Percentiles rank a stretch among this genome's conserved stretches.
phyloP scores from a whole-genome alignment of 495 filamentous ascomycete genomes.

The Ascobolus immersus region DNA sequence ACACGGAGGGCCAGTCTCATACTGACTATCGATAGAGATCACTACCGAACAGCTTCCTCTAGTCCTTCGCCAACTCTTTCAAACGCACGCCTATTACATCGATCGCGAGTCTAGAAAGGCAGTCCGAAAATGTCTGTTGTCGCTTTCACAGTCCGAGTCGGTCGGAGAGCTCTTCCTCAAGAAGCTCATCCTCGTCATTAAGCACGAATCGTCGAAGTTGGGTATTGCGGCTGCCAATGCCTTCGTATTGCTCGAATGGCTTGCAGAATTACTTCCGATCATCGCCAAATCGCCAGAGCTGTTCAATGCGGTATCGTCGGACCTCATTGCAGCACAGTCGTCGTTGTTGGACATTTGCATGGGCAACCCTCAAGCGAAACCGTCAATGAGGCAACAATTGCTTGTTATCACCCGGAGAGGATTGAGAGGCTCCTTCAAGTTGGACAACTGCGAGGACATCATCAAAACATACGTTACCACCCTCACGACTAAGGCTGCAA shows the following conservation, averaged over 20 bases:
- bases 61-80: conserved; percentile 47
- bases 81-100: conserved; percentile 63
- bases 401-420: conserved; percentile 47
- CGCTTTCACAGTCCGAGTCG: conserved; percentile 27
- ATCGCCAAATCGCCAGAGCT: conserved; percentile 7
- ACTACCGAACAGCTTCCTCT: conserved; percentile 9
- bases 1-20: neutral
- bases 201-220: conserved; percentile 41
- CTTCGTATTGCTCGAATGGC: conserved; percentile 82
- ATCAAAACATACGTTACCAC: conserved; percentile 36
- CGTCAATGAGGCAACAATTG: conserved; percentile 19
- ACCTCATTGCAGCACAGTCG: conserved; percentile 8
- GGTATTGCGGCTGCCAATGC: conserved; percentile 53
- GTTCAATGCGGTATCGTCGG: conserved; percentile 6
- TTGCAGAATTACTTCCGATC: conserved; percentile 6
- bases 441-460: conserved; percentile 28
- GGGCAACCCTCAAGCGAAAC: conserved; percentile 20
- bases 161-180: conserved; percentile 34
- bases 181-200: conserved; percentile 17
- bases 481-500: conserved; percentile 38
- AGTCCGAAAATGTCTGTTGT: conserved; percentile 46
- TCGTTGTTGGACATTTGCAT: conserved; percentile 44
- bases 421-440: conserved; percentile 38
- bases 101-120: conserved; percentile 64
- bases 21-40: conserved; percentile 7